Evolutionary conservation across 805 yeast genomes (phyloP), one percentile per base, ranked within the genome.

Genomic region (Zygotorulaspora sp.): DNA sequence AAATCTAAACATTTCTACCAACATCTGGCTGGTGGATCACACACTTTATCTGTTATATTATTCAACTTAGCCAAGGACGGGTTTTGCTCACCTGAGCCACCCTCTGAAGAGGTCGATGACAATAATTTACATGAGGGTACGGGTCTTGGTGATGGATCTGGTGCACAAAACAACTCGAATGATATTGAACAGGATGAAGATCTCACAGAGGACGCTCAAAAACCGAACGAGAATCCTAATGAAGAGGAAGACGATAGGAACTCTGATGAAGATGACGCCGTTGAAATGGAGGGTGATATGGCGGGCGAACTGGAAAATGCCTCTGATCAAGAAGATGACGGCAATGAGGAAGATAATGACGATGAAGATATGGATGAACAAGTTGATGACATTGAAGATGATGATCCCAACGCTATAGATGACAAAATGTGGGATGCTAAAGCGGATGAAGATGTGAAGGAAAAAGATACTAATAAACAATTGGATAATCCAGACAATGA

Each of bases 361-460:
- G 79, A 77, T 0, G 81, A 83, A 31, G 94, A 85, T 2, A 54
- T 85, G 38, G 96, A 89, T 55, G 96, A 89, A 47, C 90, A 88
- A 55, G 72, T 88, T 28, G 97, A 90, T 47, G 85, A 89, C 53
- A 65, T 90, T 21, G 95, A 85, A 58, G 95, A 87, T 40, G 69
- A 83, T 46, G 97, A 89, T 68, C 96, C 96, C 2, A 86, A 88
- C 62, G 95, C 96, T 3, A 78, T 90, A 34, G 97, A 90, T 58
- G 97, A 90, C 49, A 90, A 87, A 64, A 87, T 87, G 96, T 90
- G 97, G 96, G 92, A 90, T 54, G 97, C 89, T 53, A 88, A 90
- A 57, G 84, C 82, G 9, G 73, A 78, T 40, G 87, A 80, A 11
- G 76, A 76, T 46, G 72, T 75, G 14, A 84, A 86, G 54, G 96